These are phyloP conservation scores for Liriodendron chinense DNA, from an alignment of 164 flowering plant genomes.

Conservation along the genomic window DNA sequence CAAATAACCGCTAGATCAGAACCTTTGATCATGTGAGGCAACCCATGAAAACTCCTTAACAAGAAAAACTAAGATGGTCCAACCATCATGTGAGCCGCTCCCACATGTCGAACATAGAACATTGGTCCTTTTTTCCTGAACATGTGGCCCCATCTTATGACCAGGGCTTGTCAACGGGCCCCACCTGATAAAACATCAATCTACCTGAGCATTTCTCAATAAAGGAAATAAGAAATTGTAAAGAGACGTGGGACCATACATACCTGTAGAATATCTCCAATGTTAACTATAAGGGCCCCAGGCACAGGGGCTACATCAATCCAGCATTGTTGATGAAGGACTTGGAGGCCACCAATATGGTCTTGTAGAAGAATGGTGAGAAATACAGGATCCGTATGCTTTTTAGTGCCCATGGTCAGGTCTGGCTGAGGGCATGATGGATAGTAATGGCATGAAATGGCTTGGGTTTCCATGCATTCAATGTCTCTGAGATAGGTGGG, in stretches of 20 bases:
- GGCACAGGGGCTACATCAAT: conserved; percentile 18
- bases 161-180: too few relatives aligned
- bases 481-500: conserved; percentile 19
- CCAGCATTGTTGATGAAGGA: conserved; percentile 22
- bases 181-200: too few relatives aligned
- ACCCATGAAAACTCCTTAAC: too few relatives aligned
- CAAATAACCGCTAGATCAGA: too few relatives aligned
- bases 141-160: too few relatives aligned
- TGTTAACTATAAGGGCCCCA: conserved; percentile 24
- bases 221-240: not conserved
- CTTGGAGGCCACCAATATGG: conserved; percentile 27
- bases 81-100: too few relatives aligned
- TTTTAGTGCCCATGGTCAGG: conserved; percentile 15
- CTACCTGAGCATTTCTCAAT: too few relatives aligned
- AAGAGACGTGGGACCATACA: not conserved
- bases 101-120: too few relatives aligned
- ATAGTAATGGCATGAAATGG: conserved; percentile 18
- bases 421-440: conserved; percentile 35
- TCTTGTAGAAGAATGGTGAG: conserved; percentile 30
- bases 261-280: conserved; percentile 28
- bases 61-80: too few relatives aligned
- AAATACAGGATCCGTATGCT: conserved; percentile 31
- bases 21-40: too few relatives aligned
- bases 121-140: too few relatives aligned
- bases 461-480: conserved; percentile 17